Base-by-base conservation (phyloP, 805 yeast genomes). In the Kluyveromyces siamensis region DNA sequence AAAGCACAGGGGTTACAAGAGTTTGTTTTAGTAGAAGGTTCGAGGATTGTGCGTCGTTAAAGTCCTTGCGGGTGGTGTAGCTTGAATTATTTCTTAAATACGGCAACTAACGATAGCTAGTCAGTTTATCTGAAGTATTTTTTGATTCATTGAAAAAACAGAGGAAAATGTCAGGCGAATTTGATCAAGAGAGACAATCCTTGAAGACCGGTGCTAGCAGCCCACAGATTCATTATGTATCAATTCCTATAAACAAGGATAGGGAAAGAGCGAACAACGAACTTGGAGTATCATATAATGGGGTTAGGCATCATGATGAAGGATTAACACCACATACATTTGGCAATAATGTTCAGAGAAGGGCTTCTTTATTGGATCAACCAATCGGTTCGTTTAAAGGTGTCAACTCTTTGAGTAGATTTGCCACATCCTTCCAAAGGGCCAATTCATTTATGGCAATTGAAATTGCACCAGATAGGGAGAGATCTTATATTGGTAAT, bases 401-500 rank as follows among this genome's bases (percentile, higher is more conserved):
- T 42, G 72, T 71, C 19, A 84, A 84, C 65, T 84, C 93, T 1
- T 62, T 87, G 40, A 80, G 83, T 50, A 80, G 85, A 48, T 87
- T 87, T 67, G 95, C 95, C 1, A 79, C 86, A 13, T 87, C 95
- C 0, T 80, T 75, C 59, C 76, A 80, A 38, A 75, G 96, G 61
- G 93, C 95, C 1, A 91, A 86, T 62, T 79, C 88, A 2, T 79
- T 84, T 55, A 77, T 73, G 56, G 76, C 80, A 8, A 71, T 77
- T 49, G 82, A 76, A 48, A 67, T 74, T 1, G 55, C 64, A 37
- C 51, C 68, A 3, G 64, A 61, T 10, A 55, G 58, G 14, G 71
- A 76, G 35, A 69, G 95, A 55, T 81, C 89, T 0, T 86, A 76
- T 53, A 83, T 86, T 61, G 72, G 62, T 57, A 78, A 71, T 56